Evolutionary conservation across 2,329 filamentous ascomycete species (phyloP).

Genomic region (Claviceps sp.): DNA sequence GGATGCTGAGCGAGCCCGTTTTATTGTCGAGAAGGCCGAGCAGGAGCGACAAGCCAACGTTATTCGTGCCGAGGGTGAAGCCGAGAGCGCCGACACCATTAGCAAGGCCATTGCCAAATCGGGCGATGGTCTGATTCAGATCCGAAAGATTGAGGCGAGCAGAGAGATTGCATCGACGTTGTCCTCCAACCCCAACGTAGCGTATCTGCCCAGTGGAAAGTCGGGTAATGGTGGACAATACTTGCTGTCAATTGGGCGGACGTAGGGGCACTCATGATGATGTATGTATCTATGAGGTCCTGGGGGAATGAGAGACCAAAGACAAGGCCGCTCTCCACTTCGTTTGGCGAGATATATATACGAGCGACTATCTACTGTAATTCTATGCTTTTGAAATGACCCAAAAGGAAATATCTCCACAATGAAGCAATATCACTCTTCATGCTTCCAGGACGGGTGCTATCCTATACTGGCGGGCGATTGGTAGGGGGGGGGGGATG

Average conservation of each 20-base stretch:
- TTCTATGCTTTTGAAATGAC: slow-evolving; percentile 17
- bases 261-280: slow-evolving; percentile 5
- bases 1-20: slow-evolving; percentile 90
- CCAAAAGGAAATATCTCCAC: background rate
- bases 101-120: slow-evolving; percentile 84
- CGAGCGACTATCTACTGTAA: slow-evolving; percentile 19
- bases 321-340: slow-evolving; percentile 3
- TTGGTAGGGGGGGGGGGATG: no score
- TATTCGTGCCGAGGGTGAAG: slow-evolving; percentile 94
- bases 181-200: slow-evolving; percentile 84
- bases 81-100: slow-evolving; percentile 92
- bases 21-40: slow-evolving; percentile 97
- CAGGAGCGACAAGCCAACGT: slow-evolving; percentile 98
- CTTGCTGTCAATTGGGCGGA: slow-evolving; percentile 38
- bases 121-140: slow-evolving; percentile 88
- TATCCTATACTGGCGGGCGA: background rate
- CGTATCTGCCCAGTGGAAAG: slow-evolving; percentile 75
- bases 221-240: slow-evolving; percentile 40
- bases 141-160: slow-evolving; percentile 92
- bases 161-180: slow-evolving; percentile 90
- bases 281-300: slow-evolving; percentile 3
- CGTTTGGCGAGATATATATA: slow-evolving; percentile 11
- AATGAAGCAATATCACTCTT: no score
- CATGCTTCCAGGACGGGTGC: background rate
- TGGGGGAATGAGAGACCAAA: background rate